phyloP scores from a whole-genome alignment of 148 eudicot species.

The Rhododendron ovatum region DNA sequence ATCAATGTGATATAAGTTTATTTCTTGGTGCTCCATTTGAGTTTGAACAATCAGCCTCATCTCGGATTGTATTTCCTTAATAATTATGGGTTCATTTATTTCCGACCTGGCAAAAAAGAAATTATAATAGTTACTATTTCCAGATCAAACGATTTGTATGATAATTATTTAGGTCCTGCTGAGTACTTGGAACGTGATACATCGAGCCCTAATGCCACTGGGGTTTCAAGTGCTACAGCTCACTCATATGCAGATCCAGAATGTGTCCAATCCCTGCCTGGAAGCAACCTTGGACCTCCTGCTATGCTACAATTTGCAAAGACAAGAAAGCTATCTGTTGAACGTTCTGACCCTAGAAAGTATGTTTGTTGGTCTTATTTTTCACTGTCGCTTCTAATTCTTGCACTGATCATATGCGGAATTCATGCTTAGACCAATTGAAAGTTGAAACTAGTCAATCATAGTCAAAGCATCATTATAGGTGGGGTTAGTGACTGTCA shows the following conservation, averaged over 20 bases:
- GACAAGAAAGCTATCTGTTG: conserved; percentile 72
- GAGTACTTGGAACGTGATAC: conserved; percentile 24
- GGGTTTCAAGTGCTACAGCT: conserved; percentile 39
- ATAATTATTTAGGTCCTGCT: conserved; percentile 30
- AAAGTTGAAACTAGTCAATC: background rate
- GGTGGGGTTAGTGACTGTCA: background rate
- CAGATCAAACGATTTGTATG: conserved; percentile 36
- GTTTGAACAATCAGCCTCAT: conserved; percentile 4
- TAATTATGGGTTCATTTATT: conserved; percentile 5
- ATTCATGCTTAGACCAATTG: background rate
- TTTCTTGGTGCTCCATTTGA: conserved; percentile 5
- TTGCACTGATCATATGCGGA: background rate
- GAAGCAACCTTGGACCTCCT: conserved; percentile 57
- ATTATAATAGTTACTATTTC: conserved; percentile 18
- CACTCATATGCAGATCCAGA: conserved; percentile 74
- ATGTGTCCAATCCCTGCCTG: conserved; percentile 55
- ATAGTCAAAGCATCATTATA: background rate
- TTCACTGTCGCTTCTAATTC: conserved; percentile 6
- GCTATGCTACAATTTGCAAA: conserved; percentile 74
- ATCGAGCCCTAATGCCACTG: conserved; percentile 28
- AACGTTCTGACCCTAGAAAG: conserved; percentile 80
- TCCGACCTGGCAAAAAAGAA: background rate
- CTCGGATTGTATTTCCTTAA: background rate
- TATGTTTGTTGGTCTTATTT: conserved; percentile 20
- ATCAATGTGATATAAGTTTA: background rate